Evolutionary conservation across 805 yeast species (phyloP).

Genomic region (Cyberlindnera mississippiensis): DNA sequence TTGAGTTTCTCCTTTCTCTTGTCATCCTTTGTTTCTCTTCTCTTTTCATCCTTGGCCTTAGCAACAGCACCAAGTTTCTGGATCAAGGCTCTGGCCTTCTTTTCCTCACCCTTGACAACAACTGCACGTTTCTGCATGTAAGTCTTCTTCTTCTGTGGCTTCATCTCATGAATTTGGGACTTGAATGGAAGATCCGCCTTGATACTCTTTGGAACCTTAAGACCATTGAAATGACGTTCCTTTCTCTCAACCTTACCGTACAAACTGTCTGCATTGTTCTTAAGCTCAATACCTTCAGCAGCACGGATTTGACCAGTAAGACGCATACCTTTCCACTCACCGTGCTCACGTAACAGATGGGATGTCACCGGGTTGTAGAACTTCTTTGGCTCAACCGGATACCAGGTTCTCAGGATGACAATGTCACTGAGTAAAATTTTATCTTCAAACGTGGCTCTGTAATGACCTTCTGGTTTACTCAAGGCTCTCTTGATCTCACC

Average conservation of each 20-base stretch:
- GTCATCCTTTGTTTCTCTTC: constrained; percentile 65
- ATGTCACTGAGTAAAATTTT: constrained; percentile 88
- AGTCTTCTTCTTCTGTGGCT: constrained; percentile 78
- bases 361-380: constrained; percentile 97
- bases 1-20: constrained; percentile 73
- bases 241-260: constrained; percentile 75
- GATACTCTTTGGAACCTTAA: constrained; percentile 78
- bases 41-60: constrained; percentile 80
- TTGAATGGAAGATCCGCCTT: constrained; percentile 82
- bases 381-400: constrained; percentile 84
- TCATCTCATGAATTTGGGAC: constrained; percentile 85
- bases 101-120: constrained; percentile 86
- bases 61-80: constrained; percentile 82
- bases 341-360: constrained; percentile 67
- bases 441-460: constrained; percentile 96
- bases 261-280: constrained; percentile 47
- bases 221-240: constrained; percentile 81
- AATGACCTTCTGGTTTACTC: constrained; percentile 91
- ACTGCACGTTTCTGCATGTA: constrained; percentile 91
- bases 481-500: constrained; percentile 97
- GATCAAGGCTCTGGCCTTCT: constrained; percentile 85
- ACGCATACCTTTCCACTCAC: constrained; percentile 95
- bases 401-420: constrained; percentile 91
- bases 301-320: constrained; percentile 92
- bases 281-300: constrained; percentile 61